Evolutionary conservation across 177 flowering plant species (phyloP).

Genomic region (Vitis hybrid): DNA sequence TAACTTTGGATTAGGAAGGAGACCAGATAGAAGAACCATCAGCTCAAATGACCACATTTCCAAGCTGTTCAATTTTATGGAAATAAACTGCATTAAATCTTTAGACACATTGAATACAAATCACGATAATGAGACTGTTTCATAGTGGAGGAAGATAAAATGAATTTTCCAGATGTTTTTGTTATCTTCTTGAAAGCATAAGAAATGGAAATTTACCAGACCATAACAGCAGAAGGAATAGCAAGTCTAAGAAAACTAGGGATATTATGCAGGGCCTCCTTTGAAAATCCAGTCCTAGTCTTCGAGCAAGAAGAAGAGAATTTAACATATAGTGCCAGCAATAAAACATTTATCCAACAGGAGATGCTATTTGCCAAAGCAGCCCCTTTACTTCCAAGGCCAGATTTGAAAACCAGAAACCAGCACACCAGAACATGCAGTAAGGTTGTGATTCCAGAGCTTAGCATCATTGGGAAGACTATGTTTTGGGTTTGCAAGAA

Average conservation of each 20-base stretch:
- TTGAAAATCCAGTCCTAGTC: slow-evolving; percentile 62
- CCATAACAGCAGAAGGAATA: slow-evolving; percentile 67
- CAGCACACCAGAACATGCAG: slow-evolving; percentile 50
- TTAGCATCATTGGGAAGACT: slow-evolving; percentile 61
- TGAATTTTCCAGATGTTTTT: too few relatives aligned
- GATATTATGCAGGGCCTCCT: slow-evolving; percentile 37
- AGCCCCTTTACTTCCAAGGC: slow-evolving; percentile 57
- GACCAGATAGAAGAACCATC: slow-evolving; percentile 62
- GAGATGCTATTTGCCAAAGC: slow-evolving; percentile 61
- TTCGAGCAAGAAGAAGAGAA: slow-evolving; percentile 45
- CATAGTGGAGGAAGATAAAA: too few relatives aligned
- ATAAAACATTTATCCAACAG: slow-evolving; percentile 50
- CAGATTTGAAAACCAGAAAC: slow-evolving; percentile 48
- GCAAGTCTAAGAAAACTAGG: slow-evolving; percentile 44
- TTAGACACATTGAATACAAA: neutral
- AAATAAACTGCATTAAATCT: neutral
- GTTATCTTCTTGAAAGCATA: neutral
- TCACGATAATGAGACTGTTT: neutral
- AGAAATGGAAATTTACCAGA: slow-evolving; percentile 44
- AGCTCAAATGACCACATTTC: slow-evolving; percentile 72
- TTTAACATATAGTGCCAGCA: slow-evolving; percentile 44
- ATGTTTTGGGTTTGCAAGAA: slow-evolving; percentile 59
- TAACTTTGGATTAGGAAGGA: slow-evolving; percentile 64
- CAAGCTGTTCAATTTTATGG: slow-evolving; percentile 40
- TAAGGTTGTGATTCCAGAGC: slow-evolving; percentile 45